Conservation (phyloP, 208 protist species). For the Plasmodiophora brassicae region DNA sequence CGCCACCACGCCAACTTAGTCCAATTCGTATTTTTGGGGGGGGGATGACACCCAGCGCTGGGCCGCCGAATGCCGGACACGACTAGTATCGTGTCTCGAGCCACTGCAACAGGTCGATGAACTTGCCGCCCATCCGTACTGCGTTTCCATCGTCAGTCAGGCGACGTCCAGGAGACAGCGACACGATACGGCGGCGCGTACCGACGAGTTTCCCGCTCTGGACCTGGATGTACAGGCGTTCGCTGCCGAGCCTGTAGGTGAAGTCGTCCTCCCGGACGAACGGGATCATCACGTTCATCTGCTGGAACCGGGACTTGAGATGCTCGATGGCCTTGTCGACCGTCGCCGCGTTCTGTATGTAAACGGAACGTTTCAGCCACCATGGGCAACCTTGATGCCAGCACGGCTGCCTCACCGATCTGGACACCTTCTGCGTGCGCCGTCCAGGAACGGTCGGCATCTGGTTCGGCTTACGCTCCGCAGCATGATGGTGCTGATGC, state of each 20-base stretch:
- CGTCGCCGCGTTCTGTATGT: neutral
- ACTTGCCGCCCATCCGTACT: neutral
- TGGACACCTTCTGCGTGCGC: neutral
- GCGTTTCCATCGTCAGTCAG: neutral
- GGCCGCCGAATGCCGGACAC: too few relatives aligned
- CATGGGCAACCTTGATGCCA: neutral
- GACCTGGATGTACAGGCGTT: neutral
- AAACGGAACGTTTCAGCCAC: too few relatives aligned
- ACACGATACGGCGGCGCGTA: neutral
- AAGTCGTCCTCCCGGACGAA: neutral
- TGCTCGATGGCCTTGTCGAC: neutral
- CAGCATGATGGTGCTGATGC: neutral
- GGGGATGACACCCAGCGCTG: too few relatives aligned
- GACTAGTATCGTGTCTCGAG: neutral
- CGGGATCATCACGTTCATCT: neutral
- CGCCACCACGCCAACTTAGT: too few relatives aligned
- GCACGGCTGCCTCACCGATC: neutral
- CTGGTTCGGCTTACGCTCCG: neutral
- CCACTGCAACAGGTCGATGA: neutral
- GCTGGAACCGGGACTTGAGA: neutral
- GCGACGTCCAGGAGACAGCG: neutral
- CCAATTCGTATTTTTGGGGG: too few relatives aligned
- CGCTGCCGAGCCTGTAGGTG: neutral
- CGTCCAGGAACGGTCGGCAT: neutral
- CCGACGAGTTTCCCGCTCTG: neutral